Conservation (phyloP, 2,329 filamentous ascomycete species). For the Pseudocercospora ulei region DNA sequence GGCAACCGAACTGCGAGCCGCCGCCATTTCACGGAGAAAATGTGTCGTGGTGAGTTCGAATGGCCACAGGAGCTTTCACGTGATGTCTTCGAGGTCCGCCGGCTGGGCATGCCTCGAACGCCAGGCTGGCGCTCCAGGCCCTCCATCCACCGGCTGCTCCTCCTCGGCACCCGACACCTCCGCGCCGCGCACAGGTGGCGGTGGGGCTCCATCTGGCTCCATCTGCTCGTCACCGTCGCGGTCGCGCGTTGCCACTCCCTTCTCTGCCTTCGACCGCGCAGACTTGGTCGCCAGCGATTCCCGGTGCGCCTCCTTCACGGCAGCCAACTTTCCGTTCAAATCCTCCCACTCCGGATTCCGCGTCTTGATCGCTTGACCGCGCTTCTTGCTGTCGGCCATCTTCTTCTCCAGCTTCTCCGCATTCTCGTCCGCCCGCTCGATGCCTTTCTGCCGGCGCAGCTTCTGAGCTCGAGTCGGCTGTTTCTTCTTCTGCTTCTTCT, state of each 20-base stretch:
- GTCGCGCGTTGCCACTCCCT: slow-evolving; percentile 5
- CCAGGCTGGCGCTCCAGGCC: slow-evolving; percentile 13
- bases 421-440: slow-evolving; percentile 48
- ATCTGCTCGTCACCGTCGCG: slow-evolving; percentile 16
- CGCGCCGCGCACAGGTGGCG: slow-evolving; percentile 5
- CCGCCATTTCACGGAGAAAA: too few relatives aligned
- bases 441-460: slow-evolving; percentile 45
- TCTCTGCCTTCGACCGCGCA: slow-evolving; percentile 9
- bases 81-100: slow-evolving; percentile 16
- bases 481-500: slow-evolving; percentile 56
- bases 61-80: slow-evolving; percentile 12
- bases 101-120: slow-evolving; percentile 16
- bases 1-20: too few relatives aligned
- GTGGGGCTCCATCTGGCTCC: slow-evolving; percentile 13
- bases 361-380: slow-evolving; percentile 39
- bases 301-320: slow-evolving; percentile 13
- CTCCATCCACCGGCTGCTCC: not conserved
- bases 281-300: slow-evolving; percentile 12
- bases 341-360: slow-evolving; percentile 31
- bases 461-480: slow-evolving; percentile 46
- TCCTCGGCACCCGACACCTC: slow-evolving; percentile 14
- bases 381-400: slow-evolving; percentile 44
- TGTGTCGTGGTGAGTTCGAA: too few relatives aligned
- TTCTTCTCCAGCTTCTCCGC: slow-evolving; percentile 50
- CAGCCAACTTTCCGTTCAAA: slow-evolving; percentile 28